Percentiles rank a stretch among this genome's conserved stretches.
Evolutionary conservation across 2,329 filamentous ascomycete genomes (phyloP).

Genomic region (Ascochyta koolunga): DNA sequence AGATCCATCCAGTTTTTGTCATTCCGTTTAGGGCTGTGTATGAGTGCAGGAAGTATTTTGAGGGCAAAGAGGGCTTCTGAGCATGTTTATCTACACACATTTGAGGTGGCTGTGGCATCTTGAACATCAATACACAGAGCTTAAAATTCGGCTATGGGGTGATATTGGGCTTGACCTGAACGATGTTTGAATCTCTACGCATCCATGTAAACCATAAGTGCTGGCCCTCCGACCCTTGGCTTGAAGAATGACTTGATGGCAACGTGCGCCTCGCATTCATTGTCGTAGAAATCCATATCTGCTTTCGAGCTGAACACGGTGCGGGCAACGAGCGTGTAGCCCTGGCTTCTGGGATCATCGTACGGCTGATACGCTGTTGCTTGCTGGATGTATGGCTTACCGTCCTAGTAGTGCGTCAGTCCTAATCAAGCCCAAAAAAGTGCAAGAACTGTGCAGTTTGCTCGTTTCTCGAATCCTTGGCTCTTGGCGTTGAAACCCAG

Average conservation of each 20-base stretch:
- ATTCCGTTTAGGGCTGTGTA: constrained; percentile 75
- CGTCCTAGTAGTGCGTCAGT: constrained; percentile 58
- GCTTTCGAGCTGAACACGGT: constrained; percentile 68
- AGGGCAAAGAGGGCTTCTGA: constrained; percentile 63
- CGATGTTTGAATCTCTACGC: neutral
- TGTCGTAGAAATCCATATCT: constrained; percentile 75
- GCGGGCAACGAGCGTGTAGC: constrained; percentile 68
- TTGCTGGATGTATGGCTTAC: constrained; percentile 71
- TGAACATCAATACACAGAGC: neutral
- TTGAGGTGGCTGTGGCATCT: neutral
- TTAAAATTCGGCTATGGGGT: neutral
- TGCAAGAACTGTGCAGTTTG: neutral
- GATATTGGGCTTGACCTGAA: neutral
- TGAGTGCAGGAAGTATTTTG: constrained; percentile 69
- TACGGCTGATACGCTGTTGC: constrained; percentile 61
- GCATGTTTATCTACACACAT: neutral
- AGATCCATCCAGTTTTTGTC: constrained; percentile 84
- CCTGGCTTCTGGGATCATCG: constrained; percentile 66
- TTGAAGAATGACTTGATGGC: constrained; percentile 52
- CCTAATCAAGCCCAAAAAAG: neutral
- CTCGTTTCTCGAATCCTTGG: neutral
- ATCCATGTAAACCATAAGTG: constrained; percentile 42
- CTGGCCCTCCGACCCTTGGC: constrained; percentile 33
- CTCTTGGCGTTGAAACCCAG: neutral
- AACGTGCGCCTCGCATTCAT: constrained; percentile 61